Base-by-base conservation (phyloP, 257 asterid genomes). In the Perilla frutescens region DNA sequence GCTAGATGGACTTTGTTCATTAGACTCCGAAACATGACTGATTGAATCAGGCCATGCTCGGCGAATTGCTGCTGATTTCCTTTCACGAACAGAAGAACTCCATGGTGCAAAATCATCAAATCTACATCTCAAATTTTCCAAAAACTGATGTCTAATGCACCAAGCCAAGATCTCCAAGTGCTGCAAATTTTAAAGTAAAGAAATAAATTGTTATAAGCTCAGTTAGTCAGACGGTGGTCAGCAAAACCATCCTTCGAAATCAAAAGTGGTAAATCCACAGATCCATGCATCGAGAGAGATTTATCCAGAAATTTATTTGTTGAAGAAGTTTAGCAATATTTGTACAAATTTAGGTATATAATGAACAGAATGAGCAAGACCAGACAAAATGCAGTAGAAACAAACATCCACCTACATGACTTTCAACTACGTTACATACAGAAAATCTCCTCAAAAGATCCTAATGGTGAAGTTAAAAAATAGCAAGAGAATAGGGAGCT, bases 131-230 rank as follows among this genome's bases (percentile, higher is more conserved):
- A 90, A 83, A 72, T 80, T 78, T 77, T 82, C 93, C 84, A 94
- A 73, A 85, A 91, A 94, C 7, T 87, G 83, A 87, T 90, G 93
- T 72, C 92, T 81, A 69, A 82, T 85, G 86, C 96, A 94, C 99
- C 99, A 94, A 69, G 79, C 75, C 93, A 94, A 84, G 73, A 86
- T 82, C 73, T 94, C 98, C 88, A 86, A 63, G 78, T 94, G 99
- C 99, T 94, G 93, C 69, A 73, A 63, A 73, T 61, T 62, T n/a
- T 60, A 6, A 60, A 8, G 6, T 62, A 43, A 20, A 63, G 14
- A 44, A 31, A 57, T 56, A 43, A 14, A 5, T 49, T 51, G 54
- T 32, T 6, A 64, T 56, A 57, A 55, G 37, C 39, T 70, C 36
- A 69, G 57, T 56, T 41, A 51, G 54, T 66, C 57, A 47, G 64